Evolutionary conservation across 2,329 filamentous ascomycete genomes (phyloP), one percentile per base, ranked within the genome.

Genomic region (Graphium sp.): DNA sequence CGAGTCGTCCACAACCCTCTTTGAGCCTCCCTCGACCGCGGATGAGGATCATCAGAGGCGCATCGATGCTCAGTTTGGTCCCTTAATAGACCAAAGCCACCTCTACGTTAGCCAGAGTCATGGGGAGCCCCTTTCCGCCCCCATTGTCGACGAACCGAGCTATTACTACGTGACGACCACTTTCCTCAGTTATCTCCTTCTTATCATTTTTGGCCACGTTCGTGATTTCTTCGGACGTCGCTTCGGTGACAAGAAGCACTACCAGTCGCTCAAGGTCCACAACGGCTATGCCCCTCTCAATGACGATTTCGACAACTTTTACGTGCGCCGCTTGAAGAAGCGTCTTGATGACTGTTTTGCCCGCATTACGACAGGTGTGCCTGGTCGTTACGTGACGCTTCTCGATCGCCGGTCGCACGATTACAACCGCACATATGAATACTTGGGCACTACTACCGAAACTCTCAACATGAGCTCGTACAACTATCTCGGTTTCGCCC

Each of bases 381-480:
- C 89, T 7, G 89, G 89, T 32, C 75, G 89, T 37, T 94, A 72
- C 58, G 91, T 98, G 44, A 95, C 82, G 15, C 63, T 98, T 22
- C 67, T 95, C 40, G 87, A 95, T 52, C 82, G 89, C 45, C 77
- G 72, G 41, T 92, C 85, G 3, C 69, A 87, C 46, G 83, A 98
- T 48, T 84, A 82, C 61, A 98, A 98, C 56, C 67, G 77, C 44
- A 76, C 78, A 33, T 98, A 93, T 60, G 71, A 80, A 48, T 74
- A 84, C 52, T 85, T 81, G 2, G 89, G 89, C 33, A 92, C 83
- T 26, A 77, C 72, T 34, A 95, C 87, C 2, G 83, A 98, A 53
- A 95, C 89, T 1, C 61, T 98, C 43, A 98, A 98, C 56, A 79
- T 98, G 77, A 94, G 87, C 59, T 98, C 89, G 2, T 98, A 98